Percentiles rank a stretch among this genome's conserved stretches.
Conservation (phyloP, 371 early-diverging fungal genomes). For the Lichtheimia corymbifera region DNA sequence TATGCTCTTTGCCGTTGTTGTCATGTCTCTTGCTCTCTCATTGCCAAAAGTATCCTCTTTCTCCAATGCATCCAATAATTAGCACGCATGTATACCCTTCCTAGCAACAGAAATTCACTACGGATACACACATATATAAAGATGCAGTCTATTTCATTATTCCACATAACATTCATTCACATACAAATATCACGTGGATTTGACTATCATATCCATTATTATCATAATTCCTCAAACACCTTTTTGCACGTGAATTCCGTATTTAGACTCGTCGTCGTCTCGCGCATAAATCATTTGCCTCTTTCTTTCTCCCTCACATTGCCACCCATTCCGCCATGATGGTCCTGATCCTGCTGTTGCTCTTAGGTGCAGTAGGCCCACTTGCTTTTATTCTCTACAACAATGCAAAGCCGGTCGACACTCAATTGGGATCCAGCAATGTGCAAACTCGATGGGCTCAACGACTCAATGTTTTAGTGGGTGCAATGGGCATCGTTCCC, state of each 20-base stretch:
- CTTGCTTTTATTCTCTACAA: not conserved
- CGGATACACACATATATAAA: too few species aligned
- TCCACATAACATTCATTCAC: too few species aligned
- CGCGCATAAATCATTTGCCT: not conserved
- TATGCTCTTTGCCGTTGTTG: constrained; percentile 29
- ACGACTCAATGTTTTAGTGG: not conserved
- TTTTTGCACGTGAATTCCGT: too few species aligned
- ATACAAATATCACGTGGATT: too few species aligned
- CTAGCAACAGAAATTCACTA: too few species aligned
- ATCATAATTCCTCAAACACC: too few species aligned
- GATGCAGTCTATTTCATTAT: too few species aligned
- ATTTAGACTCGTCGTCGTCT: too few species aligned
- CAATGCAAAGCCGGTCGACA: not conserved
- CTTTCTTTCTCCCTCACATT: not conserved
- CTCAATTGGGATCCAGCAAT: not conserved
- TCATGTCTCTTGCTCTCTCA: constrained; percentile 31
- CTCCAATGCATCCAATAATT: too few species aligned
- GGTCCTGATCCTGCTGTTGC: not conserved
- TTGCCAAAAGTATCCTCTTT: too few species aligned
- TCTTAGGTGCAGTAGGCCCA: not conserved
- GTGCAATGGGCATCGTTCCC: constrained; percentile 1
- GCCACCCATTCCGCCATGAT: not conserved
- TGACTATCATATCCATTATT: too few species aligned
- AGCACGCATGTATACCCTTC: too few species aligned
- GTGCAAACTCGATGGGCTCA: not conserved